These are phyloP conservation scores for maize (Zea mays) DNA, from an alignment of 176 grass and related monocot species.

Conservation along the genomic window Zm-B73-REFERENCE-NAM-5.0 NC_050105.1:9742001-9742500, in stretches of 20 bases:
- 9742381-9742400: slow-evolving; percentile 15
- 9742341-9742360: slow-evolving; percentile 28
- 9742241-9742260: neutral
- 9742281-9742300: neutral
- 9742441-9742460: neutral
- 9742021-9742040: no score
- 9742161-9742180: neutral
- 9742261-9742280: neutral
- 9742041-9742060: neutral
- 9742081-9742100: neutral
- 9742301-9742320: neutral
- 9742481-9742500: slow-evolving; percentile 12
- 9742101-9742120: neutral
- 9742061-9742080: no score
- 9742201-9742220: neutral
- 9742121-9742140: neutral
- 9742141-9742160: neutral
- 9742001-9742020: neutral
- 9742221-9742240: no score
- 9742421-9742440: slow-evolving; percentile 23
- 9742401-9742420: neutral
- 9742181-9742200: neutral
- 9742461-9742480: neutral
- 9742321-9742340: neutral
- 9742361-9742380: slow-evolving; percentile 22